Conservation (phyloP, 495 filamentous ascomycete genomes). For the Cercophora newfieldiana region DNA sequence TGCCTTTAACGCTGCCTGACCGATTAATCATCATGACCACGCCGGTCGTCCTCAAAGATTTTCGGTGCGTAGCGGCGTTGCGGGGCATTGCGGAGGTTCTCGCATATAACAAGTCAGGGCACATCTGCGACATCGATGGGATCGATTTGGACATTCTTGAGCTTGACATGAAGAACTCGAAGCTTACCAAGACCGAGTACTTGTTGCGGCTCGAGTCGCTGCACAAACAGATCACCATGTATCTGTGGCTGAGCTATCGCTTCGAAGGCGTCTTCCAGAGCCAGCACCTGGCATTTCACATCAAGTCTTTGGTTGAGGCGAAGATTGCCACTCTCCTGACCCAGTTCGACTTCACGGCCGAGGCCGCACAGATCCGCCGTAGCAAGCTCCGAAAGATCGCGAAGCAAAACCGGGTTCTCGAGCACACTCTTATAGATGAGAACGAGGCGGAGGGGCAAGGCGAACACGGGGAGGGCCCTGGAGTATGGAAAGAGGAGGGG, state of each 20-base stretch:
- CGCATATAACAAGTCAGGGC: constrained; percentile 60
- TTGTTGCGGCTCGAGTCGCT: constrained; percentile 68
- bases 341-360: constrained; percentile 27
- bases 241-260: constrained; percentile 80
- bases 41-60: constrained; percentile 52
- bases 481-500: constrained; percentile 33
- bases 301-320: constrained; percentile 76
- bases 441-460: constrained; percentile 12
- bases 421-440: constrained; percentile 15
- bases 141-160: constrained; percentile 71
- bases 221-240: constrained; percentile 80
- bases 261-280: constrained; percentile 78
- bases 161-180: constrained; percentile 32
- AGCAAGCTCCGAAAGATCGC: constrained; percentile 27
- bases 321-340: constrained; percentile 69
- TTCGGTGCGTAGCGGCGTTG: constrained; percentile 42
- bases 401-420: constrained; percentile 13
- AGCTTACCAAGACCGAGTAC: constrained; percentile 50
- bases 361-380: constrained; percentile 18
- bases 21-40: constrained; percentile 73
- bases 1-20: constrained; percentile 66
- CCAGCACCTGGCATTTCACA: constrained; percentile 72
- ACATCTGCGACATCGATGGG: constrained; percentile 62
- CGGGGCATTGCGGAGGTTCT: constrained; percentile 66
- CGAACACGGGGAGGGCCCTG: constrained; percentile 30